Base-by-base conservation (phyloP, 2,329 filamentous ascomycete genomes). In the Exserohilum rostratum region DNA sequence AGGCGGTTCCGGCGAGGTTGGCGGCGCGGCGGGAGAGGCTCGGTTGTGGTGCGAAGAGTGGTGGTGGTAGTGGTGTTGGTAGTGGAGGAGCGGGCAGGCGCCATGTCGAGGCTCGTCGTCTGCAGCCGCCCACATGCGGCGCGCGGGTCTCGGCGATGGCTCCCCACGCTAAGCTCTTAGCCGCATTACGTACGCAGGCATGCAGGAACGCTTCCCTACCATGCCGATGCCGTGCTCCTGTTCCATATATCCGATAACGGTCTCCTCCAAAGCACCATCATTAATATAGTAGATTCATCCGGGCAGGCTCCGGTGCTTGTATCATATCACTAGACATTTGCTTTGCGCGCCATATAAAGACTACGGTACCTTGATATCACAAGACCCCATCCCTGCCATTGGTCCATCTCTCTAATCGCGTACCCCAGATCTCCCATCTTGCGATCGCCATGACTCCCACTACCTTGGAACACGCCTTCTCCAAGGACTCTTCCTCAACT, bases 401-500 rank as follows among this genome's bases (percentile, higher is more conserved):
- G 5, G 27, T 12, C 39, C 29, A 40, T 47, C n/a, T 34, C 18
- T 35, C 50, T 62, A 46, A 61, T 51, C n/a, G 46, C 37, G 46
- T 50, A 33, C 37, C 20, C 39, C 15, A 55, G 46, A 54, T 58
- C 52, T 42, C 54, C 57, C 51, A 58, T 55, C 49, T 54, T 48
- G 29, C 53, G 53, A 52, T 51, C 50, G 55, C 29, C 62, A 84
- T 85, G 82, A 73, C 82, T 58, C 64, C 71, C 11, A 87, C 85
- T 22, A 88, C 86, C 18, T 79, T 88, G 31, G 78, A 81, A 51
- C 83, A 80, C 65, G 81, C 84, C 54, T 84, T 88, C 72, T 80
- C 82, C 17, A 72, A 77, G 35, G 75, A 77, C 55, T 81, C 80
- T 20, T 66, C 78, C 50, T 74, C 81, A 17, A 81, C 83, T 12